These are phyloP conservation scores for Cyberlindnera amylophila DNA, from an alignment of 805 yeast species.

Conservation along the genomic window DNA sequence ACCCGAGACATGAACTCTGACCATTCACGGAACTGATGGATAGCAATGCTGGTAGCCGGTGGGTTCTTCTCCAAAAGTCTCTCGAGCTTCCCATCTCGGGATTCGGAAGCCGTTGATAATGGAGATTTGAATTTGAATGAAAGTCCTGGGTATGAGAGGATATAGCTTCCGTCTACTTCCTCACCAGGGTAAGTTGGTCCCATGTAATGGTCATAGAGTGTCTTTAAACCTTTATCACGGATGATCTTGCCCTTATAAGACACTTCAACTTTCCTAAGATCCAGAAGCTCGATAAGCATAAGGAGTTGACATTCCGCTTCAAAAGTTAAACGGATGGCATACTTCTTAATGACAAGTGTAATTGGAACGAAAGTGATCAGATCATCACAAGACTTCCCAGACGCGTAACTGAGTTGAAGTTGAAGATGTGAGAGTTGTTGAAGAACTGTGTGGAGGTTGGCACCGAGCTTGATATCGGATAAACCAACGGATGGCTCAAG, in stretches of 20 bases:
- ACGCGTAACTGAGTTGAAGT: conserved; percentile 1
- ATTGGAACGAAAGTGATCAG: too few relatives aligned
- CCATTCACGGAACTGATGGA: conserved; percentile 17
- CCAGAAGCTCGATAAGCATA: conserved; percentile 16
- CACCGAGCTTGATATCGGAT: conserved; percentile 16
- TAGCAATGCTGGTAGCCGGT: conserved; percentile 9
- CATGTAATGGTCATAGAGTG: conserved; percentile 50
- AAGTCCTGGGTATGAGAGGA: conserved; percentile 54
- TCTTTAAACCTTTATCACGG: conserved; percentile 32
- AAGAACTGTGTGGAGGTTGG: conserved; percentile 9
- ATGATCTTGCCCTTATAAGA: conserved; percentile 16
- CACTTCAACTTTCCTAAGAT: conserved; percentile 8
- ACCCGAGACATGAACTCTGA: conserved; percentile 33
- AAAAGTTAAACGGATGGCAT: conserved; percentile 9
- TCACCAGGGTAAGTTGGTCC: conserved; percentile 63
- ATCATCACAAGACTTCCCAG: too few relatives aligned
- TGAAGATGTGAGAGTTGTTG: conserved; percentile 9
- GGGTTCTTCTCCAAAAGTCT: conserved; percentile 11
- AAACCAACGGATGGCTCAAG: conserved; percentile 12
- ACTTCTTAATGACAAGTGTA: conserved; percentile 3
- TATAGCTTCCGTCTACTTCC: conserved; percentile 24
- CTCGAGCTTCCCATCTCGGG: conserved; percentile 5
- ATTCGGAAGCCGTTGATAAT: not conserved
- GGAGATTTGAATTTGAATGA: conserved; percentile 46
- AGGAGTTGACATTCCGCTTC: conserved; percentile 11